These are phyloP conservation scores for Tetrahymena thermophila DNA, from an alignment of 73 alveolate species.

Conservation along the genomic window DNA sequence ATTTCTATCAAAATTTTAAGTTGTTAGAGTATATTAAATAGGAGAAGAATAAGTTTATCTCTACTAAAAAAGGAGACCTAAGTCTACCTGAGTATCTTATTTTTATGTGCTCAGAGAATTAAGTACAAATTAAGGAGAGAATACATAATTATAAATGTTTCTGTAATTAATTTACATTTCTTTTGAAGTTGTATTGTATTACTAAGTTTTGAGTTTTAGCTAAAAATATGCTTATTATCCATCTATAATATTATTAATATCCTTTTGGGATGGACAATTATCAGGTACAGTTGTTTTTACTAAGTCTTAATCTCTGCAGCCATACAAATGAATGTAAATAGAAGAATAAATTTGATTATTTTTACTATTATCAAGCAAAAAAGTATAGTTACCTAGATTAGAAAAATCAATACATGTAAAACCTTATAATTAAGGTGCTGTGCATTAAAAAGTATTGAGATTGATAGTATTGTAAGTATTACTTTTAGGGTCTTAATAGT, in stretches of 20 bases:
- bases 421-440: background rate
- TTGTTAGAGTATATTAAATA: too few species aligned
- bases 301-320: background rate
- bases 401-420: background rate
- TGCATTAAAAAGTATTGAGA: background rate
- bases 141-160: too few species aligned
- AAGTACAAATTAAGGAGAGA: background rate
- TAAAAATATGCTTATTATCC: background rate
- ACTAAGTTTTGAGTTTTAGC: background rate
- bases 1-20: background rate
- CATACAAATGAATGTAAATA: background rate
- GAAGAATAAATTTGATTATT: background rate
- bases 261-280: too few species aligned
- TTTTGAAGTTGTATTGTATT: background rate
- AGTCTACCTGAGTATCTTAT: background rate
- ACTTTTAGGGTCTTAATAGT: too few species aligned
- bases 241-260: too few species aligned
- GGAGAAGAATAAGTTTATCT: background rate
- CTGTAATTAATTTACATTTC: background rate
- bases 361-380: background rate
- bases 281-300: background rate
- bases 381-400: background rate
- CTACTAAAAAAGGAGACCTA: background rate
- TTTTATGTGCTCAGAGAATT: background rate
- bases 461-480: too few species aligned